Evolutionary conservation across 1,284 basidiomycete genomes (phyloP).

Genomic region (Cerrena zonata): DNA sequence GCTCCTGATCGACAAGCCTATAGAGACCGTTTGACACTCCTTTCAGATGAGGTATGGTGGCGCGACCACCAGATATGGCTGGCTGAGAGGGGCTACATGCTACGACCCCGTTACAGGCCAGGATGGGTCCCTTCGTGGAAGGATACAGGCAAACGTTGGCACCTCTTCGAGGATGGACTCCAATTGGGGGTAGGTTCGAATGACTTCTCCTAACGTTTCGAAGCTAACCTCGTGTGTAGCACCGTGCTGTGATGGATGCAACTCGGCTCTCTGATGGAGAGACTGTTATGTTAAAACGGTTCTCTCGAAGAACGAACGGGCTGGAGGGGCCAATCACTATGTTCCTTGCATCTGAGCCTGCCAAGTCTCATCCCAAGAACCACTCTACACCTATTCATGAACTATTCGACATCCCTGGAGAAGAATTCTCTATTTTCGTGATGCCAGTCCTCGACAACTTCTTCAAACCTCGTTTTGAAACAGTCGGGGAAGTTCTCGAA

Average conservation of each 20-base stretch:
- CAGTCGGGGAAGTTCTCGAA: no score
- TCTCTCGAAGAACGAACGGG: slow-evolving; percentile 8
- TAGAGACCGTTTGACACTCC: no score
- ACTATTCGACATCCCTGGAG: neutral
- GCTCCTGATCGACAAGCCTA: no score
- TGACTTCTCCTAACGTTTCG: neutral
- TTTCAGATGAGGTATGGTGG: neutral
- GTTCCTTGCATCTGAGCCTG: neutral
- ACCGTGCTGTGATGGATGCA: slow-evolving; percentile 16
- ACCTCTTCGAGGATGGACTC: neutral
- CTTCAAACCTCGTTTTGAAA: no score
- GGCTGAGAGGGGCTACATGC: slow-evolving; percentile 13
- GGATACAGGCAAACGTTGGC: neutral
- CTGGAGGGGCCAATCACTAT: slow-evolving; percentile 13
- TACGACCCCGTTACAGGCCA: slow-evolving; percentile 13
- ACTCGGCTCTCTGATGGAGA: slow-evolving; percentile 19
- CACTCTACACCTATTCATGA: slow-evolving; percentile 4
- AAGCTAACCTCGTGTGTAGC: neutral
- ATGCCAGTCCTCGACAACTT: no score
- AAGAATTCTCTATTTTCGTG: neutral
- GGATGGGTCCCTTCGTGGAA: slow-evolving; percentile 17
- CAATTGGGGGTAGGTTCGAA: neutral
- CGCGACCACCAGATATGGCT: slow-evolving; percentile 10
- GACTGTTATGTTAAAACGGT: slow-evolving; percentile 20
- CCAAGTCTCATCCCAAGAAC: neutral